phyloP scores from a whole-genome alignment of 2,329 filamentous ascomycete species.

The Graphilbum sp. region DNA sequence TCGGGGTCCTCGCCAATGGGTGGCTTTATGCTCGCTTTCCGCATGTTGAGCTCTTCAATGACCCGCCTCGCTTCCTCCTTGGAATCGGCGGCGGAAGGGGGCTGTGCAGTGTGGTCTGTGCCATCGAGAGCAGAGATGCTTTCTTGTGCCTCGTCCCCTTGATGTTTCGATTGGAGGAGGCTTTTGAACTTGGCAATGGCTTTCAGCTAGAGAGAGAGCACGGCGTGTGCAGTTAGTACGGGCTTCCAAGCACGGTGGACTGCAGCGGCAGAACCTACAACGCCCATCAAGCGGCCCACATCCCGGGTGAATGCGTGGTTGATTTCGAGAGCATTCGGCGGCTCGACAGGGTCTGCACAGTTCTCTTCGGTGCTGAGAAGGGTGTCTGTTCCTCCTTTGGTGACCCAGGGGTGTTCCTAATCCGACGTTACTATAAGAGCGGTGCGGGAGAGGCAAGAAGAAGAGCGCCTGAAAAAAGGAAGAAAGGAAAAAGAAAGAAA shows the following conservation, averaged over 20 bases:
- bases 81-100: background rate
- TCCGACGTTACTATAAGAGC: too few relatives aligned
- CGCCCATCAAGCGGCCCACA: slow-evolving; percentile 70
- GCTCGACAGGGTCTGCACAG: slow-evolving; percentile 60
- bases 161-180: slow-evolving; percentile 35
- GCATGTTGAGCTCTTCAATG: slow-evolving; percentile 27
- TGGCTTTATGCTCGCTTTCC: slow-evolving; percentile 13
- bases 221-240: too few relatives aligned
- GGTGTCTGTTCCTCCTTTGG: slow-evolving; percentile 58
- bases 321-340: slow-evolving; percentile 79
- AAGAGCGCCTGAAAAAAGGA: too few relatives aligned
- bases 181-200: slow-evolving; percentile 80
- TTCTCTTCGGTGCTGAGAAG: slow-evolving; percentile 75
- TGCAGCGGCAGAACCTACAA: slow-evolving; percentile 34
- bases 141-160: too few relatives aligned
- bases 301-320: slow-evolving; percentile 81
- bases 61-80: slow-evolving; percentile 31
- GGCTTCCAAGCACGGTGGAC: background rate
- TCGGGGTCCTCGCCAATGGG: slow-evolving; percentile 11
- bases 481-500: too few relatives aligned
- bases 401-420: slow-evolving; percentile 88
- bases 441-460: too few relatives aligned
- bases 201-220: slow-evolving; percentile 47
- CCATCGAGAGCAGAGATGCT: background rate
- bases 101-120: background rate